A percentile compares a stretch with the other conserved stretches of the same genome.
Evolutionary conservation across 768 basidiomycete genomes (phyloP).

Genomic region (Fomitopsis serialis): DNA sequence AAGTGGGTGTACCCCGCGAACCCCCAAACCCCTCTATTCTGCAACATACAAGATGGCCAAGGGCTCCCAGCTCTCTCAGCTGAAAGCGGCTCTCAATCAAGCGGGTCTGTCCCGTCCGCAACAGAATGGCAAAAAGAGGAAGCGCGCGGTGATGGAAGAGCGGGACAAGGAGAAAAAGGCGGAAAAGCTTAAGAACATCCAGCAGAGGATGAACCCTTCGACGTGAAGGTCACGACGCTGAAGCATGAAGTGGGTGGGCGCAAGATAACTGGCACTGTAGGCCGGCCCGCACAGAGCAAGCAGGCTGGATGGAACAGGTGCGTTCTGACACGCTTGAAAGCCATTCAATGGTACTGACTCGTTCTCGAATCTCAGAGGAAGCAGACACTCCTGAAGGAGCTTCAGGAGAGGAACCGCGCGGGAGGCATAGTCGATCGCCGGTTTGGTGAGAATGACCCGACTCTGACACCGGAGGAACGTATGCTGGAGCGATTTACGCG

Average conservation of each 20-base stretch:
- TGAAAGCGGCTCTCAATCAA: constrained; percentile 77
- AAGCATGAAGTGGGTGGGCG: constrained; percentile 92
- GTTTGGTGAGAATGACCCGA: constrained; percentile 93
- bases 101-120: constrained; percentile 70
- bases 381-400: constrained; percentile 85
- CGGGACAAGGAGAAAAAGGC: constrained; percentile 81
- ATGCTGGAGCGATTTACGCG: constrained; percentile 95
- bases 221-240: constrained; percentile 84
- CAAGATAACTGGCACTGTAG: constrained; percentile 75
- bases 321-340: constrained; percentile 17
- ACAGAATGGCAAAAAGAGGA: constrained; percentile 62
- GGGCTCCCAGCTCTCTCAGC: constrained; percentile 86
- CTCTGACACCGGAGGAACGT: constrained; percentile 91
- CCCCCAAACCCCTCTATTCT: too few species aligned
- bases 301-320: constrained; percentile 90
- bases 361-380: constrained; percentile 57
- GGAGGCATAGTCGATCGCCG: constrained; percentile 91
- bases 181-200: constrained; percentile 77
- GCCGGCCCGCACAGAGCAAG: constrained; percentile 83
- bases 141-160: constrained; percentile 52
- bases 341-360: neutral
- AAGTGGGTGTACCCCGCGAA: too few species aligned
- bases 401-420: constrained; percentile 70
- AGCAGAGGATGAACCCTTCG: constrained; percentile 91
- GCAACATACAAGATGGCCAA: constrained; percentile 48